Base-by-base conservation (phyloP, 2,329 filamentous ascomycete genomes). In the Alternaria gaisen region DNA sequence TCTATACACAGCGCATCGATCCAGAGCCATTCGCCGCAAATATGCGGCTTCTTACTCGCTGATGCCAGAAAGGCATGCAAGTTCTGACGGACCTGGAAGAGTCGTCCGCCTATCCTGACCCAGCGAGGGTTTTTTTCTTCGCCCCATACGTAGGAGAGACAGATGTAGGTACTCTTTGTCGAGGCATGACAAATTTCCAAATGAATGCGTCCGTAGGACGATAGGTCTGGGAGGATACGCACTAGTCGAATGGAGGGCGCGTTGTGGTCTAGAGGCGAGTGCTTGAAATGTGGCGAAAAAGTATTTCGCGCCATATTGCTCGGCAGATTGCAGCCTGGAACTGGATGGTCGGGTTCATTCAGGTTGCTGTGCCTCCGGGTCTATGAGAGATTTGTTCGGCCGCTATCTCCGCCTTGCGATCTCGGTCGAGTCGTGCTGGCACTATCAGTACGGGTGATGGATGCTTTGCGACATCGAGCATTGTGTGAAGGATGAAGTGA, bases 41-140 rank as follows among this genome's bases (percentile, higher is more conserved):
- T 16, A 10, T 38, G 16, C 7, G 34, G 16, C 34, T 38, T 38
- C 7, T 38, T 38, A 3, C 7, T n/a, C 0, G 34, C 34, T 10
- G 34, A 38, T 8, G 0, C 7, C 34, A 38, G 3, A 4, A 38
- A 38, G 6, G 34, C 34, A 38, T 16, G 2, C 34, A 38, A n/a
- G 34, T 38, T 38, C 0, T n/a, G 34, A 38, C 7, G 7, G 16
- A 38, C 34, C 1, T 1, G 34, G 7, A 38, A 38, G 14, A 38
- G 34, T n/a, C 34, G 16, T 38, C 34, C 34, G 16, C 2, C 34
- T 38, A 38, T 0, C 1, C 34, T 38, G 34, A 38, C 6, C 34
- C 14, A 38, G 16, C 5, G 6, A 1, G 0, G 5, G 14, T 1
- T n/a, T 8, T 8, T 1, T n/a, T 38, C 16, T 8, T 9, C 14